These are phyloP conservation scores for Solanum piurae DNA, from an alignment of 257 asterid species.

Conservation along the genomic window DNA sequence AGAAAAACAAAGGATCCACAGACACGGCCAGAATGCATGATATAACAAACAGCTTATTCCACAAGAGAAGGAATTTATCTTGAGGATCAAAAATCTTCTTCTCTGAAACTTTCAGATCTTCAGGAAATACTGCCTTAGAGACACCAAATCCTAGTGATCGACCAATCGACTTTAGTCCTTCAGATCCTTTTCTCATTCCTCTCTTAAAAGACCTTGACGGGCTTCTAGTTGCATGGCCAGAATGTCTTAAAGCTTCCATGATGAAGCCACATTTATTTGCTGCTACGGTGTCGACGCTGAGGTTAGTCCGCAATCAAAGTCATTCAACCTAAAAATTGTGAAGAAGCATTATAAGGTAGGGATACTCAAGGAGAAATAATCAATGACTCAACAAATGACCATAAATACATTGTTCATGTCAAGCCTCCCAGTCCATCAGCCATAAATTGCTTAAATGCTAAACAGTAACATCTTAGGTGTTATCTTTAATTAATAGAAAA, in stretches of 20 bases:
- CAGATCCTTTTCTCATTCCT: constrained; percentile 69
- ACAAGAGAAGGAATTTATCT: constrained; percentile 69
- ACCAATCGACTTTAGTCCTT: constrained; percentile 74
- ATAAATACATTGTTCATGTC: background rate
- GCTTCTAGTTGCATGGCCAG: constrained; percentile 21
- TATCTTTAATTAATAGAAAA: background rate
- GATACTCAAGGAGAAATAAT: background rate
- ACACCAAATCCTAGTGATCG: constrained; percentile 69
- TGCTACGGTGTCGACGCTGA: constrained; percentile 51
- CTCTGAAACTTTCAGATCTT: constrained; percentile 76
- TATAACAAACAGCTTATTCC: constrained; percentile 75
- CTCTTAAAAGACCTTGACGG: constrained; percentile 48
- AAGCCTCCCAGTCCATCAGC: background rate
- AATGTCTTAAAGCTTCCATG: constrained; percentile 42
- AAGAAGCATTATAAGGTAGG: background rate
- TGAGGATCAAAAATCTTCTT: constrained; percentile 81
- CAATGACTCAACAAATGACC: background rate
- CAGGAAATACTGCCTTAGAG: constrained; percentile 76
- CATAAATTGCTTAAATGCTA: background rate
- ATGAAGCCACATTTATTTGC: constrained; percentile 43
- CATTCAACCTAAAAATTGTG: constrained; percentile 39
- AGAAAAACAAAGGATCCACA: constrained; percentile 80
- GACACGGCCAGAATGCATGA: constrained; percentile 83
- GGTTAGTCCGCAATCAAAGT: constrained; percentile 27
- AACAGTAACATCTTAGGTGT: background rate